phyloP scores from a whole-genome alignment of 768 basidiomycete genomes.

The Neoboletus magnificus region DNA sequence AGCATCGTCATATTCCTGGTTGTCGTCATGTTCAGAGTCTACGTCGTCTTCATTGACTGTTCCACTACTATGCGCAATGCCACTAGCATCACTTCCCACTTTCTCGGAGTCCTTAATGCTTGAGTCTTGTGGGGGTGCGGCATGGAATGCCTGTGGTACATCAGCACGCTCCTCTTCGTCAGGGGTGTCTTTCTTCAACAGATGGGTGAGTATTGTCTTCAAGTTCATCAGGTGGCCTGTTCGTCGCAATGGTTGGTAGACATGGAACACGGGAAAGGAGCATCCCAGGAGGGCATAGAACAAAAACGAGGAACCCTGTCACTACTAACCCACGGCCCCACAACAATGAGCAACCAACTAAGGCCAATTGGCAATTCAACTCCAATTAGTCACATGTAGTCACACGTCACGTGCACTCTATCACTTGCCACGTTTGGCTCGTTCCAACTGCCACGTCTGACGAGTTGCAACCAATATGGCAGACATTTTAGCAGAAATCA shows the following conservation, averaged over 20 bases:
- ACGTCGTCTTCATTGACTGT: not conserved
- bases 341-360: no score
- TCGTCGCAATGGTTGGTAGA: not conserved
- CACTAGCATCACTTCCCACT: not conserved
- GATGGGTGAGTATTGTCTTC: constrained; percentile 2
- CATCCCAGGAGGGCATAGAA: not conserved
- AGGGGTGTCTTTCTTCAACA: constrained; percentile 11
- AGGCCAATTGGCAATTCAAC: no score
- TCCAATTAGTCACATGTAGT: not conserved
- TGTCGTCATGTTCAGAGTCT: constrained; percentile 9
- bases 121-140: not conserved
- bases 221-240: constrained; percentile 11
- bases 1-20: constrained; percentile 5
- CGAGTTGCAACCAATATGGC: constrained; percentile 36
- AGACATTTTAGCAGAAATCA: constrained; percentile 55
- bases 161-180: constrained; percentile 13
- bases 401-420: constrained; percentile 9
- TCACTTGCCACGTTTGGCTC: not conserved
- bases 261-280: constrained; percentile 8
- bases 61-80: not conserved
- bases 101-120: not conserved
- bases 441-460: not conserved
- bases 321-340: not conserved
- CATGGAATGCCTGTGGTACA: not conserved
- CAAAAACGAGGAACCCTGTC: no score